Base-by-base conservation (phyloP, 2,329 filamentous ascomycete species). In the Exophiala aquamarina region DNA sequence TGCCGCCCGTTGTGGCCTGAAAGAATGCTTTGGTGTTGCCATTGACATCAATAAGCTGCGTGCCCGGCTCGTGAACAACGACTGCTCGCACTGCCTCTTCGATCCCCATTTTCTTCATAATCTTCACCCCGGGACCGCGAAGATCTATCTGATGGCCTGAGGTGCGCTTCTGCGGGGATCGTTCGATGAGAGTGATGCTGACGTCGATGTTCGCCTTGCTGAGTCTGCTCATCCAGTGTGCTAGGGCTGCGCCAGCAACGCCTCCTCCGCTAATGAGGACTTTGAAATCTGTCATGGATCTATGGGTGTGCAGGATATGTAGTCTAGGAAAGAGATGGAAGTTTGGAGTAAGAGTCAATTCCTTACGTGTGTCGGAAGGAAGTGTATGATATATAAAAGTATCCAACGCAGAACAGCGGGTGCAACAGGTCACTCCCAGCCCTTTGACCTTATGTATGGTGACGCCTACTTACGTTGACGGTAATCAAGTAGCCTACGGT, bases 111-210 rank as follows among this genome's bases (percentile, higher is more conserved):
- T 68, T 68, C 49, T 68, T 71, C 15, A 82, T 58, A 7, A 80
- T 72, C 8, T 76, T 65, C 34, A 82, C 68, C 0, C 75, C 79
- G 6, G 70, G 68, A 8, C 69, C 74, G 3, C 77, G 72, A 1
- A 84, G 62, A 55, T 83, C 81, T 3, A 83, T 56, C 36, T 80
- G 75, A 2, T 74, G 70, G 0, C 79, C 81, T 0, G 65, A 64
- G 2, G 66, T 61, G 1, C 79, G 72, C 0, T 82, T 61, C 1
- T n/a, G 41, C 0, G 70, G 59, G 38, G 61, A 68, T 1, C 67
- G 62, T 54, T 75, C 73, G 41, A 75, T 50, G 7, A 76, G 59
- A 2, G 70, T 74, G 32, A 74, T 61, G 10, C 59, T 47, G 41
- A 67, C 63, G 20, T 67, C 65, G 18, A 63, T 49, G 21, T 63